Evolutionary conservation across 768 basidiomycete genomes (phyloP).

Genomic region (Neoboletus magnificus): DNA sequence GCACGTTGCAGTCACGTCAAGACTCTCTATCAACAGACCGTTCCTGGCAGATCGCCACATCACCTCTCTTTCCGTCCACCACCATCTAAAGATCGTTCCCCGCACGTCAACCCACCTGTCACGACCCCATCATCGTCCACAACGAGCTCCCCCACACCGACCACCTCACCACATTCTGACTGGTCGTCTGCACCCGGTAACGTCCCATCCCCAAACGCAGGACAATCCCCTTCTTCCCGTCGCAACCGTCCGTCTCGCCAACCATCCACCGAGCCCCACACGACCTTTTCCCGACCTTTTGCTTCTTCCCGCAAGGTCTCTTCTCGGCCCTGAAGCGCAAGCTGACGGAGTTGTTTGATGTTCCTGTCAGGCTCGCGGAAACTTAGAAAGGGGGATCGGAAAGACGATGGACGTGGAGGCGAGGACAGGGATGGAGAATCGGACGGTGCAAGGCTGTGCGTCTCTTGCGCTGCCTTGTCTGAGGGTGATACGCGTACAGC

Average conservation of each 20-base stretch:
- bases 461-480: background rate
- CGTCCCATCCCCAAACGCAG: background rate
- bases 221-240: background rate
- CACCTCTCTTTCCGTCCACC: background rate
- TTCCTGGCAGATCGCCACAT: background rate
- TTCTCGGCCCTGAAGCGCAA: conserved; percentile 46
- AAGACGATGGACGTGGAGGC: conserved; percentile 2
- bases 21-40: too few relatives aligned
- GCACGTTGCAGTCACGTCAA: too few relatives aligned
- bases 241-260: background rate
- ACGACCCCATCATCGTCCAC: background rate
- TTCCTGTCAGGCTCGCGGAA: conserved; percentile 33
- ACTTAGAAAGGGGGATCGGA: conserved; percentile 21
- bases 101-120: background rate
- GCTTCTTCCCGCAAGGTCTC: conserved; percentile 40
- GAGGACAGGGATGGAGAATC: background rate
- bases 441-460: background rate
- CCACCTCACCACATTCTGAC: background rate
- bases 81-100: background rate
- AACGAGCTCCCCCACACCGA: background rate
- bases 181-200: conserved; percentile 5
- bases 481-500: background rate
- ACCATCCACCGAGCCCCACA: conserved; percentile 29
- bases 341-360: conserved; percentile 41
- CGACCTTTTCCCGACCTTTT: conserved; percentile 46